Evolutionary conservation across 2,329 filamentous ascomycete genomes (phyloP).

Genomic region (Chaetomium sp.): DNA sequence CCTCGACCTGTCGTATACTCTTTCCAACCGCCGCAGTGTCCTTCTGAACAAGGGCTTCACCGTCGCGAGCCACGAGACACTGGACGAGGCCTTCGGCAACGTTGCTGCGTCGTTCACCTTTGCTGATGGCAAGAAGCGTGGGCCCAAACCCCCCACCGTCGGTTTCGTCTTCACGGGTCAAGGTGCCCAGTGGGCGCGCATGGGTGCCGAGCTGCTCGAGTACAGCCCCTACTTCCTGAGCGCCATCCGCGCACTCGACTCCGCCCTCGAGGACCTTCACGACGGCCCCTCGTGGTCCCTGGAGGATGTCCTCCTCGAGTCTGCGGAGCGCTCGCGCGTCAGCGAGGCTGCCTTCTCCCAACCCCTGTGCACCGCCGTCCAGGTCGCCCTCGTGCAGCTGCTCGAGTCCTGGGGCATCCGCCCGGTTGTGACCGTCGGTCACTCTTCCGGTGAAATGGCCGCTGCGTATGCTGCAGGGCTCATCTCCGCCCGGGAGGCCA

Average conservation of each 20-base stretch:
- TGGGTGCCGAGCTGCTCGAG: slow-evolving; percentile 39
- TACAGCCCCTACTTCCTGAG: slow-evolving; percentile 9
- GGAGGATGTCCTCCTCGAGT: slow-evolving; percentile 23
- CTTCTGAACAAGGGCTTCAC: neutral
- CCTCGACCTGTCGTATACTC: neutral
- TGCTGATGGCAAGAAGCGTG: neutral
- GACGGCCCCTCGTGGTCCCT: slow-evolving; percentile 26
- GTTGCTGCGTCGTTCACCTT: neutral
- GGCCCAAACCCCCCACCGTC: neutral
- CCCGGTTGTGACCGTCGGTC: slow-evolving; percentile 44
- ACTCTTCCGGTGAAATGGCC: slow-evolving; percentile 49
- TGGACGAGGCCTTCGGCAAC: neutral
- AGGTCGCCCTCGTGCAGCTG: slow-evolving; percentile 47
- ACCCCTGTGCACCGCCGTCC: slow-evolving; percentile 43
- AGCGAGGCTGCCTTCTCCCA: slow-evolving; percentile 37
- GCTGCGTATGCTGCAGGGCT: slow-evolving; percentile 47
- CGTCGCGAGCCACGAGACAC: neutral
- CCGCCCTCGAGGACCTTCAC: neutral
- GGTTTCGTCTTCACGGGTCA: slow-evolving; percentile 40
- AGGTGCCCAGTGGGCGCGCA: slow-evolving; percentile 39
- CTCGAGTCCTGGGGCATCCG: slow-evolving; percentile 40
- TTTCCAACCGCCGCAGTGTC: slow-evolving; percentile 1
- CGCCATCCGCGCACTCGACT: neutral
- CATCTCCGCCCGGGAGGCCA: slow-evolving; percentile 42
- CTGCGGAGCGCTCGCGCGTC: slow-evolving; percentile 22